Conservation (phyloP, 805 yeast genomes). For the Candida ipomoeae region DNA sequence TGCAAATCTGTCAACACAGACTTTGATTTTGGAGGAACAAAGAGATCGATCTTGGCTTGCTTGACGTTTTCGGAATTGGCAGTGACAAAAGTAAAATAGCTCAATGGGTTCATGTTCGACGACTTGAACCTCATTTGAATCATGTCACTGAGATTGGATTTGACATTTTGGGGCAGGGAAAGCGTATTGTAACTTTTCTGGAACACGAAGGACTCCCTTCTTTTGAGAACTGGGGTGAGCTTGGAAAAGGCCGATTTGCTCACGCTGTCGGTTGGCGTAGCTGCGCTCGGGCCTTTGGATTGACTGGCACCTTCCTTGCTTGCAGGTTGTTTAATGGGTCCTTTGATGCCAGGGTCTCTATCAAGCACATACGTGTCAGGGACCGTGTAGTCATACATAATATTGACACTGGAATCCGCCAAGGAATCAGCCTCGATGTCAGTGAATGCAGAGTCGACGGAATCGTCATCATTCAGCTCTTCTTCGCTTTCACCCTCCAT, state of each 20-base stretch:
- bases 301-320: not conserved
- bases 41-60: slow-evolving; percentile 22
- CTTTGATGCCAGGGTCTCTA: slow-evolving; percentile 3
- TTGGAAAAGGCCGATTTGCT: not conserved
- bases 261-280: not conserved
- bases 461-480: slow-evolving; percentile 24
- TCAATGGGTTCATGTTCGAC: slow-evolving; percentile 41
- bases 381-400: slow-evolving; percentile 19
- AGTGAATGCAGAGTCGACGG: slow-evolving; percentile 41
- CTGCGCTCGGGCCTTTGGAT: slow-evolving; percentile 1
- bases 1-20: slow-evolving; percentile 24
- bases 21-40: slow-evolving; percentile 29
- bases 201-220: slow-evolving; percentile 9
- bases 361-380: slow-evolving; percentile 16
- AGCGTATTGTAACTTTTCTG: slow-evolving; percentile 13
- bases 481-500: slow-evolving; percentile 19
- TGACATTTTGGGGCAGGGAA: slow-evolving; percentile 2
- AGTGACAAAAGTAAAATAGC: slow-evolving; percentile 38
- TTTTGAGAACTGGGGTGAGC: slow-evolving; percentile 5
- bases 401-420: slow-evolving; percentile 21
- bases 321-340: not conserved
- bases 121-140: slow-evolving; percentile 36
- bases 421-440: slow-evolving; percentile 40
- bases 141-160: slow-evolving; percentile 32
- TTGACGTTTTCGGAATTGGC: slow-evolving; percentile 18